phyloP scores from a whole-genome alignment of 805 yeast genomes.

The Metschnikowia reukaufii region DNA sequence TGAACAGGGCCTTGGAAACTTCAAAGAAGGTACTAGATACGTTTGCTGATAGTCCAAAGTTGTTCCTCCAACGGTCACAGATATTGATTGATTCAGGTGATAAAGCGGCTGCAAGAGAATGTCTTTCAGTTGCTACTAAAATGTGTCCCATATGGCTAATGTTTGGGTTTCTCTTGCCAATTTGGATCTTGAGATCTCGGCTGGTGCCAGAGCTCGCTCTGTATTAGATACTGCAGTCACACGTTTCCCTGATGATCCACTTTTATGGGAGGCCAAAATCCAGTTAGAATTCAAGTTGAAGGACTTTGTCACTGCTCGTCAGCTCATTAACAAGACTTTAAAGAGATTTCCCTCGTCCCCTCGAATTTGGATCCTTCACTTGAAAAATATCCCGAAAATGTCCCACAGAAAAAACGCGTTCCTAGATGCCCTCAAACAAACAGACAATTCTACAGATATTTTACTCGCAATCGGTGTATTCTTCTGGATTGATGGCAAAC shows the following conservation, averaged over 20 bases:
- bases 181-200: conserved; percentile 41
- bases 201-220: conserved; percentile 64
- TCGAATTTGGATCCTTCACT: conserved; percentile 62
- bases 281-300: conserved; percentile 53
- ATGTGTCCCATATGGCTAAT: conserved; percentile 39
- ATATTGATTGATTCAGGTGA: conserved; percentile 34
- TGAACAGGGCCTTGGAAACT: conserved; percentile 21
- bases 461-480: conserved; percentile 64
- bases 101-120: conserved; percentile 44
- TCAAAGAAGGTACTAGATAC: conserved; percentile 46
- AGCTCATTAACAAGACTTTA: conserved; percentile 57
- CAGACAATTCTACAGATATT: conserved; percentile 59
- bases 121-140: conserved; percentile 50
- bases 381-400: conserved; percentile 47
- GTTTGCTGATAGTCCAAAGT: conserved; percentile 52
- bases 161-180: conserved; percentile 59
- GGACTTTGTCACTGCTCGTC: conserved; percentile 52
- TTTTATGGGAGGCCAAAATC: conserved; percentile 59
- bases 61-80: conserved; percentile 66
- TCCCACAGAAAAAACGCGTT: conserved; percentile 57
- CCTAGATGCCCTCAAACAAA: conserved; percentile 67
- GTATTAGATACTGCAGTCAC: conserved; percentile 65
- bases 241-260: conserved; percentile 47
- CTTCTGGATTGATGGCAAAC: conserved; percentile 66
- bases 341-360: conserved; percentile 59